phyloP scores from a whole-genome alignment of 257 asterid genomes.

The Solanum dulcamara region DNA sequence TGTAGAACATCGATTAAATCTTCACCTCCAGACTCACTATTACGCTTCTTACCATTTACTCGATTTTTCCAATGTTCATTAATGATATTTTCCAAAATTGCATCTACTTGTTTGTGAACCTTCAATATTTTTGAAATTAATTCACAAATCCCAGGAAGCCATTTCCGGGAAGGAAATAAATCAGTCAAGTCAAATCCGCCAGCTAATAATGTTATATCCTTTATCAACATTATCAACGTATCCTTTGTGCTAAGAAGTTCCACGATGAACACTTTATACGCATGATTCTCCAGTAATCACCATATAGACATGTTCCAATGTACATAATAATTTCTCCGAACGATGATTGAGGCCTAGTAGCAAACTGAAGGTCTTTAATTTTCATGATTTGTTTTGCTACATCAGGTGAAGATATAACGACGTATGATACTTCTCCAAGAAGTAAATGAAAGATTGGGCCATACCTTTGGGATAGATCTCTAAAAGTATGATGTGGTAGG shows the following conservation, averaged over 20 bases:
- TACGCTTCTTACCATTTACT: background rate
- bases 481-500: background rate
- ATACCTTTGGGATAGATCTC: background rate
- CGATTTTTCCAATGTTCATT: background rate
- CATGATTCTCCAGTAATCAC: background rate
- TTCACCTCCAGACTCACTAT: background rate
- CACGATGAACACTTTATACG: background rate
- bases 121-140: background rate
- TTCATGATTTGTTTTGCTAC: background rate
- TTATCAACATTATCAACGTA: background rate
- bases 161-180: background rate
- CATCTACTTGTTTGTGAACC: background rate
- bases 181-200: background rate
- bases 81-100: background rate
- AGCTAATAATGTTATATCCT: background rate
- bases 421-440: background rate
- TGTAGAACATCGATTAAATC: background rate
- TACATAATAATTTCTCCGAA: background rate
- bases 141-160: background rate
- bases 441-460: background rate
- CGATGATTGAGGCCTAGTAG: background rate
- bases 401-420: conserved; percentile 1
- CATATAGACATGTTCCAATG: background rate
- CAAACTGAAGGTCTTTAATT: background rate
- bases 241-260: background rate